Conservation (phyloP, 345 rosid species). For the Pistacia vera region DNA sequence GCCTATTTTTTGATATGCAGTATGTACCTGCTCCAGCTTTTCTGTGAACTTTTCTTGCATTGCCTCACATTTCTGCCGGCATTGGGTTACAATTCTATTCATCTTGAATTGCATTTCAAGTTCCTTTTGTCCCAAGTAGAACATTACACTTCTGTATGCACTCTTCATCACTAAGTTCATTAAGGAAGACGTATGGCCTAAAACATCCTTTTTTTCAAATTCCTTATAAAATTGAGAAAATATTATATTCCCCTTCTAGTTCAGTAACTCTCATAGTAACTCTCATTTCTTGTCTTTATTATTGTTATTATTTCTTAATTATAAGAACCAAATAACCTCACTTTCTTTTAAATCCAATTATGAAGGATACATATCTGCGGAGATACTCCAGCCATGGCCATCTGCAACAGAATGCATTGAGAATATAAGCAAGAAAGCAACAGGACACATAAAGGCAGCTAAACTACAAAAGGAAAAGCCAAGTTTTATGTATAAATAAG, state of each 20-base stretch:
- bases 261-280: constrained; percentile 1
- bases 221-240: neutral
- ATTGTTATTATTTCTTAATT: no score
- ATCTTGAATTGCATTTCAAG: constrained; percentile 92
- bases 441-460: constrained; percentile 8
- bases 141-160: constrained; percentile 89
- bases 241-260: neutral
- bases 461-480: constrained; percentile 11
- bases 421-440: constrained; percentile 14
- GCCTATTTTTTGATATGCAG: constrained; percentile 90
- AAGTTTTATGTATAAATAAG: constrained; percentile 15
- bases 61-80: constrained; percentile 84
- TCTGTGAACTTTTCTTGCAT: constrained; percentile 92
- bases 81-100: constrained; percentile 81
- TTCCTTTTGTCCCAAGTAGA: constrained; percentile 84
- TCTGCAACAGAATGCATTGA: constrained; percentile 46
- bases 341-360: neutral
- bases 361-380: constrained; percentile 89
- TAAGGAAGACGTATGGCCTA: constrained; percentile 39
- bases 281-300: neutral
- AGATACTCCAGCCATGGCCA: constrained; percentile 92
- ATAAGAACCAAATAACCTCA: neutral
- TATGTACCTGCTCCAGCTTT: constrained; percentile 85
- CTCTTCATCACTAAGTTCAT: constrained; percentile 80
- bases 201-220: constrained; percentile 5